Evolutionary conservation across 2,329 filamentous ascomycete genomes (phyloP), one percentile per base, ranked within the genome.

Genomic region (Fusarium annulatum): DNA sequence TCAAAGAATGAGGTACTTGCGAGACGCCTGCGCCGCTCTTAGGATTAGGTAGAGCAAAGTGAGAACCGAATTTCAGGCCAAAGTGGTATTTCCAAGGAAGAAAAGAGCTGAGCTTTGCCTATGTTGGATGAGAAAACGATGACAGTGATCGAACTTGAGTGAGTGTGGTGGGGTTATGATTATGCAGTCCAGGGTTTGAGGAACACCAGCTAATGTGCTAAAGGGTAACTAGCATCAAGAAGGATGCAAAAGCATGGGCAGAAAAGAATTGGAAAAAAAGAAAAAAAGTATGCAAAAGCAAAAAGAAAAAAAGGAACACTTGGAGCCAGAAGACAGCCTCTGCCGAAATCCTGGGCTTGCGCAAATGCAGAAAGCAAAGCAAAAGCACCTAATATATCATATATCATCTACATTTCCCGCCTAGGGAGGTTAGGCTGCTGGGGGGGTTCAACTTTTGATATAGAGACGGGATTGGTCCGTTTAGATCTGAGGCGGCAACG

Each of bases 161-260:
- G 62, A 73, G 71, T 76, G 75, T 76, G 72, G 75, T 77, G 75
- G 75, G 75, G 75, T 73, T 67, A 48, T 52, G 63, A 68, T 67
- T 68, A 77, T 75, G 75, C 75, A 70, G 71, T 72, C 72, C 51
- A 69, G 71, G 67, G 68, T 74, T 51, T 38, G 19, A 75, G 38
- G 53, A 71, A 53, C 65, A 64, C 58, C 64, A 58, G 53, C 55
- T 51, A 34, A 61, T 43, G 58, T 43, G 48, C 53, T 60, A 48
- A 45, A 42, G 39, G 26, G 43, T 26, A 61, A 61, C 43, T 51
- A 58, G 26, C 18, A 46, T 55, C 56, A 68, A 74, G 68, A 58
- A 53, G 51, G 38, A 34, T 56, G 34, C 19, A 38, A 52, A 42
- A 46, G 46, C 42, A 39, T 49, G 49, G 33, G 39, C 38, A 19